Percentiles rank a stretch among this genome's conserved stretches.
Conservation (phyloP, 2,329 filamentous ascomycete genomes). For the Aspergillus brasiliensis region DNA sequence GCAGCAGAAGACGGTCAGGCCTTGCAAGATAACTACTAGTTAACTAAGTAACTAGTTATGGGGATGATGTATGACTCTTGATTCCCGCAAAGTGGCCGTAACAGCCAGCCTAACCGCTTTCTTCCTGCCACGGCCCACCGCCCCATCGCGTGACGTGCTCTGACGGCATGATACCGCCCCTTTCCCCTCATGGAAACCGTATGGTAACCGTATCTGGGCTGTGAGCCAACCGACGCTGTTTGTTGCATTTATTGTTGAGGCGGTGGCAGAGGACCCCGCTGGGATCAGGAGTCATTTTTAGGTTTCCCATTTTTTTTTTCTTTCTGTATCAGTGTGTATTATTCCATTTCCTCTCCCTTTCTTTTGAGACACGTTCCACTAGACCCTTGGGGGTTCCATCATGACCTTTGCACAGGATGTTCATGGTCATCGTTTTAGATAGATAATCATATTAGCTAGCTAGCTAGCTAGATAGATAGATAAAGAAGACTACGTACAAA, state of each 20-base stretch:
- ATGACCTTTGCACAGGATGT: not conserved
- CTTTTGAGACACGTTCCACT: not conserved
- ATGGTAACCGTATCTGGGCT: slow-evolving; percentile 23
- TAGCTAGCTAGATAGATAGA: not conserved
- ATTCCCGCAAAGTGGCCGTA: slow-evolving; percentile 22
- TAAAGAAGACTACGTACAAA: not conserved
- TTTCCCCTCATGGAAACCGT: slow-evolving; percentile 21
- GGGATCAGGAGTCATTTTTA: slow-evolving; percentile 4
- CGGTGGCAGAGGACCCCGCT: slow-evolving; percentile 8
- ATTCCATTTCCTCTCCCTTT: not conserved
- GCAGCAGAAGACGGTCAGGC: not conserved
- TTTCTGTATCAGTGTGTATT: not conserved
- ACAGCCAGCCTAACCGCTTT: slow-evolving; percentile 23
- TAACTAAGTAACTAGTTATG: slow-evolving; percentile 8
- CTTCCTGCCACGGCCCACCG: slow-evolving; percentile 39
- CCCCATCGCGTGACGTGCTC: slow-evolving; percentile 37
- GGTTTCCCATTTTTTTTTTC: slow-evolving; percentile 7
- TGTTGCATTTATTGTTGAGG: slow-evolving; percentile 22
- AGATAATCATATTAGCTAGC: not conserved
- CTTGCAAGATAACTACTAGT: not conserved
- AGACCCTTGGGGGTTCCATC: not conserved
- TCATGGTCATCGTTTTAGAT: not conserved
- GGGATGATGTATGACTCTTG: slow-evolving; percentile 37
- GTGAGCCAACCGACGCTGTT: slow-evolving; percentile 21
- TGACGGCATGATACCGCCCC: slow-evolving; percentile 27